Evolutionary conservation across 306 rosid genomes (phyloP).

Genomic region (Carpinus fangiana): DNA sequence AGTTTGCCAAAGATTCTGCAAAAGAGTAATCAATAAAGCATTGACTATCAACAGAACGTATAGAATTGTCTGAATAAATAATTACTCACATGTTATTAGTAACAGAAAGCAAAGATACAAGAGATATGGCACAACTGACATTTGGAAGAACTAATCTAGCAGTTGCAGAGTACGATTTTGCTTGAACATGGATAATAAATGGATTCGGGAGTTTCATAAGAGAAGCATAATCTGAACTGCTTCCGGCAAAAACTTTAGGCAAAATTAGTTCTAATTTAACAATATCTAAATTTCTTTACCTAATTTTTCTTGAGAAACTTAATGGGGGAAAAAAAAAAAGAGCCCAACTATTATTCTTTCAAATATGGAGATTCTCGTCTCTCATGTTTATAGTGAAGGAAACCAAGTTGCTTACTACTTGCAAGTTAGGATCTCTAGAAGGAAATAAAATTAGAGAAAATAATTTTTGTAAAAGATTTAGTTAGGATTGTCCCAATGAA

Average conservation of each 20-base stretch:
- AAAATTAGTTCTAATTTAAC: background rate
- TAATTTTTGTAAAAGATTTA: background rate
- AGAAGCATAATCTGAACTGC: background rate
- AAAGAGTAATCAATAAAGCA: constrained; percentile 25
- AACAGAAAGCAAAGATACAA: background rate
- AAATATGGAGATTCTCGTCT: background rate
- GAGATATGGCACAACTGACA: background rate
- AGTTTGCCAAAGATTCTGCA: constrained; percentile 95
- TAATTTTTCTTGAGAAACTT: background rate
- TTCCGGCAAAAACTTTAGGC: background rate
- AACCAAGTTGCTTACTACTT: background rate
- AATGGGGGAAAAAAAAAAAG: background rate
- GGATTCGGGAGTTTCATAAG: background rate
- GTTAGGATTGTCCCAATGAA: background rate
- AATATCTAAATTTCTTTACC: background rate
- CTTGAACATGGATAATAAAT: background rate
- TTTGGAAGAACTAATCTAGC: background rate
- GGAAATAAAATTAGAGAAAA: background rate
- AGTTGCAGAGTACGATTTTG: background rate
- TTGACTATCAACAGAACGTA: constrained; percentile 20
- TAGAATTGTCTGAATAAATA: background rate
- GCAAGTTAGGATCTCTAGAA: background rate
- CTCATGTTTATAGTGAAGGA: background rate
- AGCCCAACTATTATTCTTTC: background rate
- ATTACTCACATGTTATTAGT: background rate